Evolutionary conservation across 768 basidiomycete genomes (phyloP).

Genomic region (Naganishia kalamii): DNA sequence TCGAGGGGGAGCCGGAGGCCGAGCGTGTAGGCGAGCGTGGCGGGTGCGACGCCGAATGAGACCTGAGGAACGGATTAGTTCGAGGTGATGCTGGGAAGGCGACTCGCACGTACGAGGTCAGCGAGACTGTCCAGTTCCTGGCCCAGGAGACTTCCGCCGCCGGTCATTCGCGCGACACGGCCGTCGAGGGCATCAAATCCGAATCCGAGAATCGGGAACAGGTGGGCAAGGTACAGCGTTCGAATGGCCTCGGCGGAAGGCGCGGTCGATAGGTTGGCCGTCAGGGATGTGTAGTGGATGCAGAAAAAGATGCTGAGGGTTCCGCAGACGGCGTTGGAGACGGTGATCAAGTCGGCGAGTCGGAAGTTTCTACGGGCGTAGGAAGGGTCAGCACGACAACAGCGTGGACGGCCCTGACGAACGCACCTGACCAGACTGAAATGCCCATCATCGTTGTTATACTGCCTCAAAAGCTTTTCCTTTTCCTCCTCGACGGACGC

Average conservation of each 20-base stretch:
- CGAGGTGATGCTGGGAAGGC: not conserved
- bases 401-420: not conserved
- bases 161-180: slow-evolving; percentile 95
- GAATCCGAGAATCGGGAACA: slow-evolving; percentile 82
- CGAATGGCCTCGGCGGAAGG: slow-evolving; percentile 79
- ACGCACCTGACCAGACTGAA: slow-evolving; percentile 90
- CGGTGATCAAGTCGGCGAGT: slow-evolving; percentile 93
- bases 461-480: slow-evolving; percentile 44
- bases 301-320: slow-evolving; percentile 90
- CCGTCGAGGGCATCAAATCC: slow-evolving; percentile 98
- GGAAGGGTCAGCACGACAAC: slow-evolving; percentile 5
- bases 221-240: slow-evolving; percentile 68
- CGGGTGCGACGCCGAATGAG: slow-evolving; percentile 95
- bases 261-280: slow-evolving; percentile 81
- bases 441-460: slow-evolving; percentile 81
- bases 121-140: slow-evolving; percentile 97
- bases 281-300: slow-evolving; percentile 74
- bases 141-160: slow-evolving; percentile 87
- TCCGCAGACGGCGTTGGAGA: slow-evolving; percentile 98
- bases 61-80: slow-evolving; percentile 55
- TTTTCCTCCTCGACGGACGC: slow-evolving; percentile 40
- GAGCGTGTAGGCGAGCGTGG: slow-evolving; percentile 81
- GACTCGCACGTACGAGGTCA: slow-evolving; percentile 63
- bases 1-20: slow-evolving; percentile 89
- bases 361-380: slow-evolving; percentile 77